Evolutionary conservation across 1,284 basidiomycete species (phyloP).

Genomic region (Retiboletus fuscus): DNA sequence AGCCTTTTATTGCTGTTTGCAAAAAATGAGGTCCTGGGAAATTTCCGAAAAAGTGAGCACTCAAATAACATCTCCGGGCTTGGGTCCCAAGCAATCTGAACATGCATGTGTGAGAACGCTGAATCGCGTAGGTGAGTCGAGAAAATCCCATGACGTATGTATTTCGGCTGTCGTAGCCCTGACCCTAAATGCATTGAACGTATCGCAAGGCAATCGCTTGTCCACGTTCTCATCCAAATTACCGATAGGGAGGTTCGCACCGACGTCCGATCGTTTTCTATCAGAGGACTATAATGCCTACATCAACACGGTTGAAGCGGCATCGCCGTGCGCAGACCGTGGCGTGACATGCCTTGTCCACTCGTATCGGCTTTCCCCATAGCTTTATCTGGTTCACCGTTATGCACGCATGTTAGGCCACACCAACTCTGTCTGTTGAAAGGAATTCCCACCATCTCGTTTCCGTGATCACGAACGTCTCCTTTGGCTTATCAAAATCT

Average conservation of each 20-base stretch:
- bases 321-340: not conserved
- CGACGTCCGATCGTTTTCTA: constrained; percentile 97
- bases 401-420: constrained; percentile 99
- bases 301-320: not conserved
- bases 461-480: too few species aligned
- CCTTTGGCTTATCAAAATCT: too few species aligned
- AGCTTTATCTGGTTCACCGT: constrained; percentile 99
- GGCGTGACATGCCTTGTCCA: constrained; percentile 51
- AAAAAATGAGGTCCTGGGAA: too few species aligned
- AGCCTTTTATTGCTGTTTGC: too few species aligned
- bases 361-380: constrained; percentile 97
- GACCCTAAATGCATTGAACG: constrained; percentile 93
- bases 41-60: too few species aligned
- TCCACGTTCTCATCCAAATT: constrained; percentile 95
- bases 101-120: constrained; percentile 21
- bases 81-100: constrained; percentile 91
- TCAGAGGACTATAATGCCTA: constrained; percentile 53
- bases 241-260: constrained; percentile 96
- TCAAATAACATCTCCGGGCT: constrained; percentile 84
- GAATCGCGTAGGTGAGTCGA: constrained; percentile 2
- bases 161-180: constrained; percentile 96
- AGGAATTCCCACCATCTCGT: too few species aligned
- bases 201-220: constrained; percentile 92
- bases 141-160: constrained; percentile 58
- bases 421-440: constrained; percentile 96